Percentiles rank a stretch among this genome's conserved stretches.
These are phyloP conservation scores for Liquidambar formosana DNA, from an alignment of 164 flowering plant genomes.

Conservation along the genomic window DNA sequence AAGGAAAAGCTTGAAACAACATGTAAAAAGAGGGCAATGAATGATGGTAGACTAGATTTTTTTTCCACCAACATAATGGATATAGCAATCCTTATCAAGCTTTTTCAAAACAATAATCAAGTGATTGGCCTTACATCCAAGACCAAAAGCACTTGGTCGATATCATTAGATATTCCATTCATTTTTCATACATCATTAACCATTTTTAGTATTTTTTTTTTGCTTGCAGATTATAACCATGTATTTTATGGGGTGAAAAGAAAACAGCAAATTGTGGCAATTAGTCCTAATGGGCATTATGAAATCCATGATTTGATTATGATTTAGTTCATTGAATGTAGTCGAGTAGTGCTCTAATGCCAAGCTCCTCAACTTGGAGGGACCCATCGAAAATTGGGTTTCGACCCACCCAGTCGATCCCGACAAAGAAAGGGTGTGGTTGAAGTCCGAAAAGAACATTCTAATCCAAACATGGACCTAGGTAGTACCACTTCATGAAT, in stretches of 20 bases:
- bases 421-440: too few species aligned
- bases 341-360: background rate
- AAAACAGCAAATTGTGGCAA: background rate
- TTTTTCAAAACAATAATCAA: slow-evolving; percentile 1
- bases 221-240: too few species aligned
- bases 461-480: too few species aligned
- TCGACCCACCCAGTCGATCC: too few species aligned
- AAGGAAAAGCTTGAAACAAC: background rate
- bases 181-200: too few species aligned
- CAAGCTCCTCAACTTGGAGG: background rate
- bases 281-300: background rate
- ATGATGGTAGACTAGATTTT: background rate
- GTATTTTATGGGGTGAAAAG: background rate
- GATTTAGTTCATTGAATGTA: background rate
- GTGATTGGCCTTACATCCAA: background rate
- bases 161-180: background rate
- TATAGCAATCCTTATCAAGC: background rate
- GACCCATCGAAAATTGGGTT: background rate
- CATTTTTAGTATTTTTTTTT: too few species aligned
- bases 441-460: too few species aligned
- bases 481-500: too few species aligned
- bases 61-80: background rate
- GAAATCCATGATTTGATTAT: background rate
- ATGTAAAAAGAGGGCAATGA: background rate
- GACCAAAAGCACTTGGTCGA: background rate